Percentiles rank a stretch among this genome's conserved stretches.
Evolutionary conservation across 1,139 yeast species (phyloP).

Genomic region (Saccharomyces uvarum): DNA sequence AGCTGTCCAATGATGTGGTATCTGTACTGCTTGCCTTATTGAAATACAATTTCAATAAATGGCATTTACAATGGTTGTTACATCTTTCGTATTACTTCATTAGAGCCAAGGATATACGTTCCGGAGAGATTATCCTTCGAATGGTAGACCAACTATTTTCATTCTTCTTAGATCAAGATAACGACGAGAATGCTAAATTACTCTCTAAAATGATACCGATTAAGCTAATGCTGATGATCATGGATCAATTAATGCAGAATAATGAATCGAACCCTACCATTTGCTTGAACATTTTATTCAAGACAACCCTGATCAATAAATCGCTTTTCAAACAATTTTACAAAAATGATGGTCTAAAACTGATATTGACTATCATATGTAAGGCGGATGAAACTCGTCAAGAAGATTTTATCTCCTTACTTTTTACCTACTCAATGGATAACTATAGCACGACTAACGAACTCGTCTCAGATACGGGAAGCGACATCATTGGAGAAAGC

Average conservation of each 20-base stretch:
- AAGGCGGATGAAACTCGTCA: conserved; percentile 32
- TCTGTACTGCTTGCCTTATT: conserved; percentile 36
- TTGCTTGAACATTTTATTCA: conserved; percentile 45
- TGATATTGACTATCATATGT: conserved; percentile 38
- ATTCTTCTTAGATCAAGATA: conserved; percentile 9
- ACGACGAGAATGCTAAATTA: conserved; percentile 13
- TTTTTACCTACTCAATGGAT: conserved; percentile 14
- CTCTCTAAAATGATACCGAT: conserved; percentile 52
- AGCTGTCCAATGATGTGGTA: conserved; percentile 32
- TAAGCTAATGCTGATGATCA: conserved; percentile 56
- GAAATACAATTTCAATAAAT: conserved; percentile 36
- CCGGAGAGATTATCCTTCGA: conserved; percentile 13
- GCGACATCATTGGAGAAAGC: not conserved
- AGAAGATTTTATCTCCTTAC: conserved; percentile 21
- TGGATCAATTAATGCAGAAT: conserved; percentile 35
- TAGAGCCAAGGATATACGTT: conserved; percentile 19
- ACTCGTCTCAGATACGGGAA: not conserved
- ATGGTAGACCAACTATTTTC: conserved; percentile 13
- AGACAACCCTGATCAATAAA: conserved; percentile 43
- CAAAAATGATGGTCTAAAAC: conserved; percentile 47
- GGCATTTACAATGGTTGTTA: conserved; percentile 36
- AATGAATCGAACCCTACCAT: conserved; percentile 38
- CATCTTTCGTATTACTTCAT: conserved; percentile 38
- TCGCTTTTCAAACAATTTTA: conserved; percentile 45
- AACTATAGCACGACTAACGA: conserved; percentile 1